Evolutionary conservation across 768 basidiomycete genomes (phyloP).

Genomic region (Melanogaster broomeanus): DNA sequence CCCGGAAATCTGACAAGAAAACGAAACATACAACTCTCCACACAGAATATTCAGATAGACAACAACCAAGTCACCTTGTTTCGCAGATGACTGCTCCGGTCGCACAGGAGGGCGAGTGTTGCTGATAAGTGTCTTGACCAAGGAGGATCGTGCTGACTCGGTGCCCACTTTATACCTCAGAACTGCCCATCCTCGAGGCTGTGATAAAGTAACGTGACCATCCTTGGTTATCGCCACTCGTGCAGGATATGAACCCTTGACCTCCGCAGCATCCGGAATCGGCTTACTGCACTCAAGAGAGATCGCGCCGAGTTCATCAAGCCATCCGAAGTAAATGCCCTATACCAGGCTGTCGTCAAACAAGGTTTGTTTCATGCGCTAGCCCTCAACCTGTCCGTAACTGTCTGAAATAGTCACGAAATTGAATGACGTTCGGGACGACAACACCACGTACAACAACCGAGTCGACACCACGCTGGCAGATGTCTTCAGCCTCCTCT

Average conservation of each 20-base stretch:
- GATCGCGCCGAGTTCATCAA: conserved; percentile 92
- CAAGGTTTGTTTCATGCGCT: conserved; percentile 58
- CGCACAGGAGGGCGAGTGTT: conserved; percentile 71
- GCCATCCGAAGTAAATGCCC: conserved; percentile 86
- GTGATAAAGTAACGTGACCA: conserved; percentile 72
- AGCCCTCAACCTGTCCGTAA: neutral
- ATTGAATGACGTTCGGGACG: conserved; percentile 88
- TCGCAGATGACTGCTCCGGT: conserved; percentile 64
- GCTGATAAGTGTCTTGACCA: conserved; percentile 15
- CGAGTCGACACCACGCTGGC: conserved; percentile 92
- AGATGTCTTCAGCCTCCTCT: conserved; percentile 94
- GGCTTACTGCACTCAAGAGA: conserved; percentile 92
- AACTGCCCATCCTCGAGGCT: conserved; percentile 91
- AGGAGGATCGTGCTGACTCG: conserved; percentile 9
- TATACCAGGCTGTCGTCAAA: conserved; percentile 92
- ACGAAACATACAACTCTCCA: neutral
- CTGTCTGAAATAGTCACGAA: conserved; percentile 64
- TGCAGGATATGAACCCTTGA: conserved; percentile 25
- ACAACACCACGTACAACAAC: conserved; percentile 75
- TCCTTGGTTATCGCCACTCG: conserved; percentile 16
- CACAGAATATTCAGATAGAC: neutral
- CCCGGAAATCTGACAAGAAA: neutral
- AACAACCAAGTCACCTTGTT: neutral
- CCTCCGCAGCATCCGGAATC: conserved; percentile 79
- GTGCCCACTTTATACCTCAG: conserved; percentile 44